Conservation (phyloP, 2,329 filamentous ascomycete species). For the Elsinoe necatrix region DNA sequence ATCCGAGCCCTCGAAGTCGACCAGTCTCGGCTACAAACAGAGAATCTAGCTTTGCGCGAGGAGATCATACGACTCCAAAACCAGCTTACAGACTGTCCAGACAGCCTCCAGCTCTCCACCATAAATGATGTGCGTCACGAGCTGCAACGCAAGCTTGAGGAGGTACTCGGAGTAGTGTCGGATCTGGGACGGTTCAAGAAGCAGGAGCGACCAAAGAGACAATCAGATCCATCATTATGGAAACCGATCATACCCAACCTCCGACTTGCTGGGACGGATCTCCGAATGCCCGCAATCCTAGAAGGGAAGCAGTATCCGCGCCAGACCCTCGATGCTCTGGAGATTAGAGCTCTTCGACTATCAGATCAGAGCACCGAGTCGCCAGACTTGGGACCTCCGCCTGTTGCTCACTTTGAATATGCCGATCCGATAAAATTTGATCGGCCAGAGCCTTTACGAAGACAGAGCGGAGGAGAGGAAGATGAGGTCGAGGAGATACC, state of each 20-base stretch:
- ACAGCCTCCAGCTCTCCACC: slow-evolving; percentile 52
- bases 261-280: slow-evolving; percentile 38
- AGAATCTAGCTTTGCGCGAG: slow-evolving; percentile 66
- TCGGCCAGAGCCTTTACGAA: slow-evolving; percentile 5
- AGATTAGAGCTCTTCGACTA: slow-evolving; percentile 44
- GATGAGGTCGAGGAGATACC: slow-evolving; percentile 33
- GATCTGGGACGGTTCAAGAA: slow-evolving; percentile 45
- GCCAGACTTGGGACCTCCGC: slow-evolving; percentile 57
- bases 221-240: slow-evolving; percentile 21
- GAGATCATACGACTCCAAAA: slow-evolving; percentile 62
- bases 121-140: slow-evolving; percentile 61
- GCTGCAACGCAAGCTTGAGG: slow-evolving; percentile 62
- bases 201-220: slow-evolving; percentile 19
- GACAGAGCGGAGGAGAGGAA: slow-evolving; percentile 19
- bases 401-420: slow-evolving; percentile 45
- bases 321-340: slow-evolving; percentile 54
- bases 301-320: slow-evolving; percentile 63
- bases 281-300: slow-evolving; percentile 54
- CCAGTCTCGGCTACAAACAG: slow-evolving; percentile 63
- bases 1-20: slow-evolving; percentile 72
- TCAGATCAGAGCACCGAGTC: slow-evolving; percentile 53
- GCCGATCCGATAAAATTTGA: slow-evolving; percentile 42
- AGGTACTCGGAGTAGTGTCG: slow-evolving; percentile 60
- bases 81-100: slow-evolving; percentile 52
- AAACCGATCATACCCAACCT: slow-evolving; percentile 15